A percentile compares a stretch with the other conserved stretches of the same genome.
phyloP scores from a whole-genome alignment of 352 stramenopile genomes.

The Globisporangium abappressorium region DNA sequence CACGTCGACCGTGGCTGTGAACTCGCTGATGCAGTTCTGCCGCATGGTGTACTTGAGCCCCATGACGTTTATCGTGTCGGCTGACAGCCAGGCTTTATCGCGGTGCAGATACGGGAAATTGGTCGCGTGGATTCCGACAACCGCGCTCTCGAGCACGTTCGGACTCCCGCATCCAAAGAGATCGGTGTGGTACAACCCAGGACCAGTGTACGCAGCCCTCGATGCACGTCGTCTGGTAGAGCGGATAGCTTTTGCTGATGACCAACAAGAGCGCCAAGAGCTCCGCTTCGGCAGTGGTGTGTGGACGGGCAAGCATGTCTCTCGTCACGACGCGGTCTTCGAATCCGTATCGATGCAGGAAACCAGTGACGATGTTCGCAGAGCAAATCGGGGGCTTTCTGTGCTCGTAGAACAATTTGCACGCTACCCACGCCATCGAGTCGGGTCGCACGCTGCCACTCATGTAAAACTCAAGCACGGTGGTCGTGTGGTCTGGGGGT shows the following conservation, averaged over 20 bases:
- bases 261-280: conserved; percentile 33
- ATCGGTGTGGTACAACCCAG: conserved; percentile 10
- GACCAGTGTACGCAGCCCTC: conserved; percentile 24
- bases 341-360: conserved; percentile 36
- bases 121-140: conserved; percentile 35
- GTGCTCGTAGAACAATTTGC: conserved; percentile 36
- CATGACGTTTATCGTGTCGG: conserved; percentile 37
- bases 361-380: conserved; percentile 35
- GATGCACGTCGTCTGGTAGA: conserved; percentile 36
- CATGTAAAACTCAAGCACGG: conserved; percentile 15
- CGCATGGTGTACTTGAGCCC: conserved; percentile 41
- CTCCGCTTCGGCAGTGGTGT: conserved; percentile 34
- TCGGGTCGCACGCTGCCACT: conserved; percentile 39
- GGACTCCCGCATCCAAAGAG: conserved; percentile 46
- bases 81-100: conserved; percentile 43
- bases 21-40: conserved; percentile 37
- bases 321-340: conserved; percentile 21
- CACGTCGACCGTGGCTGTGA: conserved; percentile 6
- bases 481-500: background rate
- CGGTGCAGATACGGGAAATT: conserved; percentile 29
- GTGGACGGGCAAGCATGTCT: conserved; percentile 26
- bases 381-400: conserved; percentile 40
- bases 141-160: conserved; percentile 24
- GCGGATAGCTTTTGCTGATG: conserved; percentile 37
- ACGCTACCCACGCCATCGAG: conserved; percentile 47